Evolutionary conservation across 1,284 basidiomycete genomes (phyloP).

Genomic region (Austroboletus olivaceoglutinosus): DNA sequence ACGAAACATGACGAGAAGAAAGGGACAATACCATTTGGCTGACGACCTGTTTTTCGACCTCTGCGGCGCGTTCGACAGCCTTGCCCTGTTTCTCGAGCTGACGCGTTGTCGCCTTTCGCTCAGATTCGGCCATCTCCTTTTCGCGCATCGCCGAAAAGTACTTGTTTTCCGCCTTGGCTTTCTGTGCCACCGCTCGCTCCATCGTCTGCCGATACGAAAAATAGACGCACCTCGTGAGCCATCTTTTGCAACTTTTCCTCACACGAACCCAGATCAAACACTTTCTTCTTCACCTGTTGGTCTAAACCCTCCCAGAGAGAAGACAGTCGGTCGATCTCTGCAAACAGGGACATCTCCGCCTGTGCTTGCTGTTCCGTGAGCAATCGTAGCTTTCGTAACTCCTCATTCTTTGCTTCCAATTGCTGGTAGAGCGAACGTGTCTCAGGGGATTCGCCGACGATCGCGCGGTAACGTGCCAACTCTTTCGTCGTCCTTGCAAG

Average conservation of each 20-base stretch:
- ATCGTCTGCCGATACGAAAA: neutral
- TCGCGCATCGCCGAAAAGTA: slow-evolving; percentile 89
- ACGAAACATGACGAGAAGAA: neutral
- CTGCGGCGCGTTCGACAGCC: slow-evolving; percentile 68
- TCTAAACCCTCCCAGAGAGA: slow-evolving; percentile 88
- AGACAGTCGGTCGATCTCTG: slow-evolving; percentile 85
- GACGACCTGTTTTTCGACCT: slow-evolving; percentile 60
- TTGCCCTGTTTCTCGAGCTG: slow-evolving; percentile 78
- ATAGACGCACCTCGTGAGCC: slow-evolving; percentile 56
- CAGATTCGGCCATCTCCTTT: slow-evolving; percentile 80
- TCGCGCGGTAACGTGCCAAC: slow-evolving; percentile 59
- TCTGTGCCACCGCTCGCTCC: slow-evolving; percentile 39
- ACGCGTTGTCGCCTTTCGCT: slow-evolving; percentile 67
- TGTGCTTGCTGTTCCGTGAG: slow-evolving; percentile 53
- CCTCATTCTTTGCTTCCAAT: slow-evolving; percentile 63
- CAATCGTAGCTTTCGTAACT: slow-evolving; percentile 57
- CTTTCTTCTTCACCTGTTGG: slow-evolving; percentile 78
- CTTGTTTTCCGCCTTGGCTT: slow-evolving; percentile 94
- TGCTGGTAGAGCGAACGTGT: slow-evolving; percentile 48
- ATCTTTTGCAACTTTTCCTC: slow-evolving; percentile 75
- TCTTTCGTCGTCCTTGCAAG: slow-evolving; percentile 46
- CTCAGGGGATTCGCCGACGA: slow-evolving; percentile 63
- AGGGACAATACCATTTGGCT: slow-evolving; percentile 53
- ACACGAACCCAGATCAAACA: slow-evolving; percentile 73
- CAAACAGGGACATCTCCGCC: slow-evolving; percentile 76